Base-by-base conservation (phyloP, 2,329 filamentous ascomycete genomes). In the Clarireedia paspali region DNA sequence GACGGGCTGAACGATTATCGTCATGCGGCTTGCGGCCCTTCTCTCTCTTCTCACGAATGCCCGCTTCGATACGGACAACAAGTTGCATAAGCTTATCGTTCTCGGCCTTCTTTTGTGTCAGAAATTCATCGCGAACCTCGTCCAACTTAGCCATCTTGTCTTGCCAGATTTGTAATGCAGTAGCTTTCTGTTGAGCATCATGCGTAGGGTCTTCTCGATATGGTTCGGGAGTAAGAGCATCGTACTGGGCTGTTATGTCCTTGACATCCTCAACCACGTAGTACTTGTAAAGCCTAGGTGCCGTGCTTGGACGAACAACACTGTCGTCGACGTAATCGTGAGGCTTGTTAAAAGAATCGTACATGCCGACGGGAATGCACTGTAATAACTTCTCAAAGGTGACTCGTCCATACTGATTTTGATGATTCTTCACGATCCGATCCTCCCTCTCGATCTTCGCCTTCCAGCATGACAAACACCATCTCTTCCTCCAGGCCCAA, bases 401-500 rank as follows among this genome's bases (percentile, higher is more conserved):
- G 17, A 53, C 50, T 4, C 64, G 60, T 9, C 56, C 47, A 48
- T 62, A 61, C 12, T 60, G 46, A 26, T 54, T 56, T 27, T 65
- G 60, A 14, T 56, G 59, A 24, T 56, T 57, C 58, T 67, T 67
- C 6, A 66, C 38, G n/a, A 68, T 53, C 15, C 62, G 60, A 59
- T 68, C 66, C 47, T 68, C 65, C 50, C 66, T 61, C 47, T 65
- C 60, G 26, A 68, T 65, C 47, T 63, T 65, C 4, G 23, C 47
- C 49, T 61, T 60, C 65, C 65, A 69, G 46, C 66, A 68, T 3
- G 50, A 30, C 27, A 51, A 52, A 50, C 67, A 69, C 63, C 65
- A 67, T 59, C 67, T 57, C 57, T 66, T 64, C 17, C 57, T 50
- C 65, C 66, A 69, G n/a, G 67, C 64, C 66, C 67, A 69, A 51